These are phyloP conservation scores for Arthroderma sp. DNA, from an alignment of 2,329 filamentous ascomycete genomes.

Conservation along the genomic window DNA sequence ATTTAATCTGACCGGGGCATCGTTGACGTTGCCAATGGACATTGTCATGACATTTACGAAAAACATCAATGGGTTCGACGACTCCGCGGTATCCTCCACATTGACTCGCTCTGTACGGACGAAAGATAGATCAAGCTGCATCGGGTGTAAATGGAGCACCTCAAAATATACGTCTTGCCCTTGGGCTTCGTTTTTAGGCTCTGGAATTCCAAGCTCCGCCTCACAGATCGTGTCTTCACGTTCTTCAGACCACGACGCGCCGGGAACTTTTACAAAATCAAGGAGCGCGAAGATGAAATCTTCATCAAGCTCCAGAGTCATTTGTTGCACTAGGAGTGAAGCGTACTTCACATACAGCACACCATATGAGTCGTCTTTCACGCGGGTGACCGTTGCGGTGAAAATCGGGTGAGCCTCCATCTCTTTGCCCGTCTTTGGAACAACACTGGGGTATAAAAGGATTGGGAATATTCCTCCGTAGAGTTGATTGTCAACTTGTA, in stretches of 20 bases:
- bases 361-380: slow-evolving; percentile 97
- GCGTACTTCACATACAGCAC: slow-evolving; percentile 98
- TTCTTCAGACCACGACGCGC: slow-evolving; percentile 73
- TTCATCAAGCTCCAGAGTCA: slow-evolving; percentile 95
- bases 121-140: slow-evolving; percentile 95
- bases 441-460: slow-evolving; percentile 90
- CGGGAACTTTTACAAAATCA: slow-evolving; percentile 87
- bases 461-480: slow-evolving; percentile 98
- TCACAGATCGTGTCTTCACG: slow-evolving; percentile 80
- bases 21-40: slow-evolving; percentile 98
- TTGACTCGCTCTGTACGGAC: slow-evolving; percentile 95
- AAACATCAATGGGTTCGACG: slow-evolving; percentile 93
- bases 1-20: slow-evolving; percentile 87
- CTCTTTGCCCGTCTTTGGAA: slow-evolving; percentile 91
- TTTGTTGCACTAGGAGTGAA: slow-evolving; percentile 83
- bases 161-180: slow-evolving; percentile 98
- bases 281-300: slow-evolving; percentile 95
- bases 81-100: slow-evolving; percentile 83
- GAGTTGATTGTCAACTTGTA: slow-evolving; percentile 95
- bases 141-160: slow-evolving; percentile 88
- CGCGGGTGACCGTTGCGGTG: slow-evolving; percentile 78
- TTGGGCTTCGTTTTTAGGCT: slow-evolving; percentile 70
- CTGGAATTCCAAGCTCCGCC: slow-evolving; percentile 78
- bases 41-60: slow-evolving; percentile 97
- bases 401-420: slow-evolving; percentile 93